These are phyloP conservation scores for Aspergillus pseudoviridinutans DNA, from an alignment of 2,329 filamentous ascomycete species.

Conservation along the genomic window DNA sequence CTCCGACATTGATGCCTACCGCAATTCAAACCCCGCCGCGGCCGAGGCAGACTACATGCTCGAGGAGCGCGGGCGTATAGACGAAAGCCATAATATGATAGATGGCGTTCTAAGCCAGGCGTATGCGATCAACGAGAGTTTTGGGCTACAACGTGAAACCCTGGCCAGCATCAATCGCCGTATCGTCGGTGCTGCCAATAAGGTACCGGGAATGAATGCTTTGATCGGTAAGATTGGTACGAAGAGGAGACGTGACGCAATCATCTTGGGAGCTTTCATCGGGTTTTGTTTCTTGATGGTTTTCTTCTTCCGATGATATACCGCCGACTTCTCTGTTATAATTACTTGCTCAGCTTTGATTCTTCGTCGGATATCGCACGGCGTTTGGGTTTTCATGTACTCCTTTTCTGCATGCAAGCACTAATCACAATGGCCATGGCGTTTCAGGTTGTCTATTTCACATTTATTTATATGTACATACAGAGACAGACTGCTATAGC, in stretches of 20 bases:
- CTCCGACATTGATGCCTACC: conserved; percentile 87
- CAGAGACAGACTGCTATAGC: conserved; percentile 1
- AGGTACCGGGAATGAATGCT: conserved; percentile 88
- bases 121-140: conserved; percentile 93
- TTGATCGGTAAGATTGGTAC: conserved; percentile 89
- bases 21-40: conserved; percentile 71
- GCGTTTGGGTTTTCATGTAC: background rate
- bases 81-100: conserved; percentile 83
- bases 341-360: conserved; percentile 2
- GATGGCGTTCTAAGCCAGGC: conserved; percentile 91
- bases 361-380: conserved; percentile 1
- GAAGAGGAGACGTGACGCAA: conserved; percentile 89
- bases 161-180: conserved; percentile 83
- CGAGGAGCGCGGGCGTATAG: conserved; percentile 77
- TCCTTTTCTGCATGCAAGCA: background rate
- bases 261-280: conserved; percentile 89
- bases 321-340: conserved; percentile 1
- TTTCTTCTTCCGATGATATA: conserved; percentile 66
- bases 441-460: conserved; percentile 8
- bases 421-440: background rate
- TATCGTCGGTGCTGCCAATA: conserved; percentile 83
- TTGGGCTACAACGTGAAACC: conserved; percentile 80
- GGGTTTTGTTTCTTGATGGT: conserved; percentile 87
- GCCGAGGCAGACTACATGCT: conserved; percentile 97
- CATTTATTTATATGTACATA: conserved; percentile 13